phyloP scores from a whole-genome alignment of 1,139 yeast species.

The Yamadazyma membranifaciens region DNA sequence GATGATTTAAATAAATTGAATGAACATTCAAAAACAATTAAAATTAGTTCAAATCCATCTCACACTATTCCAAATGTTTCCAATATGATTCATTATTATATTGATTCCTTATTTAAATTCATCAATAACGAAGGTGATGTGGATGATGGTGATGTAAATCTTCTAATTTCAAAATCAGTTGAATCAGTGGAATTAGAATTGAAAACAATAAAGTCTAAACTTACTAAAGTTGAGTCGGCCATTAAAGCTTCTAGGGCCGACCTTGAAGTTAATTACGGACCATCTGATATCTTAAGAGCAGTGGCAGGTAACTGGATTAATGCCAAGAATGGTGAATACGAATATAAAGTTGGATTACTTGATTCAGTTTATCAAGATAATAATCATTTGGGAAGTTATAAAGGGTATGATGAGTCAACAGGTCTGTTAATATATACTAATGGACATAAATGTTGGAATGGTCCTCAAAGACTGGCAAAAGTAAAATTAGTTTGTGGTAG shows the following conservation, averaged over 20 bases:
- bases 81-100: constrained; percentile 27
- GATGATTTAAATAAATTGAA: constrained; percentile 14
- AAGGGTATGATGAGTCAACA: constrained; percentile 23
- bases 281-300: constrained; percentile 62
- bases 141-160: constrained; percentile 4
- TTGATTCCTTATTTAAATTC: constrained; percentile 10
- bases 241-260: constrained; percentile 18
- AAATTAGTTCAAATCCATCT: background rate
- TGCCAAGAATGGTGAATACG: constrained; percentile 63
- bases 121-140: constrained; percentile 8
- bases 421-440: constrained; percentile 43
- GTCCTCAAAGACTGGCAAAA: constrained; percentile 74
- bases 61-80: constrained; percentile 20
- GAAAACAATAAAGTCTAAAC: constrained; percentile 17
- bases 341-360: constrained; percentile 60
- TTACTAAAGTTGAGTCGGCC: constrained; percentile 19
- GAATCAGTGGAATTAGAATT: constrained; percentile 17
- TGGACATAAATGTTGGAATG: constrained; percentile 96
- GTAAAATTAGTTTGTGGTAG: constrained; percentile 70
- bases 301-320: constrained; percentile 49
- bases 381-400: constrained; percentile 55
- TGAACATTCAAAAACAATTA: constrained; percentile 12
- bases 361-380: constrained; percentile 61
- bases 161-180: constrained; percentile 1
- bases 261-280: constrained; percentile 49